Conservation (phyloP, 306 rosid genomes). For the Lablab purpureus region DNA sequence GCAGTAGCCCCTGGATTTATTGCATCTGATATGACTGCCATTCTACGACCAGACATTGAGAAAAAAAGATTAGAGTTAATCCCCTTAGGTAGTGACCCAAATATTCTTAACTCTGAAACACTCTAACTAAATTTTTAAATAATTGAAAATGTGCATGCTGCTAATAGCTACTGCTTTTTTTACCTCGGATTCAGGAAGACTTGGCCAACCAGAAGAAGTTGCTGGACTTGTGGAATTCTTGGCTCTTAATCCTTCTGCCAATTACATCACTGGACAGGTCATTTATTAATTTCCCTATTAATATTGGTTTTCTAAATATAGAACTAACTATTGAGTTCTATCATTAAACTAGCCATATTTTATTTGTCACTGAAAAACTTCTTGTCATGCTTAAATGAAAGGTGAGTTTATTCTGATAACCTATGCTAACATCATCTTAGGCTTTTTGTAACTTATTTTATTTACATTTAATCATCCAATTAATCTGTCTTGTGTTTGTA, state of each 20-base stretch:
- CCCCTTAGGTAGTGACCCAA: slow-evolving; percentile 67
- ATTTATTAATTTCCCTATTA: background rate
- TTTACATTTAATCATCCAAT: background rate
- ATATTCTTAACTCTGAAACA: slow-evolving; percentile 12
- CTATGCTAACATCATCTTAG: background rate
- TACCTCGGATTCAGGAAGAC: slow-evolving; percentile 64
- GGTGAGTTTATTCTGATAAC: background rate
- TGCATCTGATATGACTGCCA: slow-evolving; percentile 90
- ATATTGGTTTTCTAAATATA: background rate
- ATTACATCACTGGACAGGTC: slow-evolving; percentile 92
- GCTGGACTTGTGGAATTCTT: slow-evolving; percentile 91
- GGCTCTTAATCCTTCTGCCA: slow-evolving; percentile 83
- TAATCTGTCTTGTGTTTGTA: background rate
- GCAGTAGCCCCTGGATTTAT: slow-evolving; percentile 91
- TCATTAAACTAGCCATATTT: slow-evolving; percentile 1
- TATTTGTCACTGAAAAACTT: background rate
- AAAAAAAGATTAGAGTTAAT: slow-evolving; percentile 67
- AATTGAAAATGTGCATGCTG: background rate
- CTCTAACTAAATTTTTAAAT: background rate
- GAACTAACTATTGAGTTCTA: background rate
- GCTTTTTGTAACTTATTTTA: background rate
- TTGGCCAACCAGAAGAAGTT: slow-evolving; percentile 90
- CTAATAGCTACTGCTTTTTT: background rate
- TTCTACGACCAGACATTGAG: slow-evolving; percentile 74
- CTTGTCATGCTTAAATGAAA: background rate